Percentiles rank a stretch among this genome's conserved stretches.
phyloP scores from a whole-genome alignment of 202 grass and related monocot genomes.

The Miscanthus sacchariflorus region DNA sequence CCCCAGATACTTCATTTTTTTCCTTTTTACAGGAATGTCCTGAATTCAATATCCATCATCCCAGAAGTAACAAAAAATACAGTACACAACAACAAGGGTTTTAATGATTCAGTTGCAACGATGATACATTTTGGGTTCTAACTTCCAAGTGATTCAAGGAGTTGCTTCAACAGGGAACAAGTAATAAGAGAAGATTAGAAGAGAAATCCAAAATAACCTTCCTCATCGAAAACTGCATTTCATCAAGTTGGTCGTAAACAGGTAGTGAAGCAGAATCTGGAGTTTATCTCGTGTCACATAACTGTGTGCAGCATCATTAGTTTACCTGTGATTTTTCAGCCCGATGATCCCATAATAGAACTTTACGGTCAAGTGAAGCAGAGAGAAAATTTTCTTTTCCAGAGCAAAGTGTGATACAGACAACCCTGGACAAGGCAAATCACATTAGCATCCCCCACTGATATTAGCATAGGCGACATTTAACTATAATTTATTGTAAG shows the following conservation, averaged over 20 bases:
- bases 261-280: slow-evolving; percentile 1
- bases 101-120: slow-evolving; percentile 22
- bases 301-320: slow-evolving; percentile 21
- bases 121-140: background rate
- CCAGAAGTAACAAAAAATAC: slow-evolving; percentile 18
- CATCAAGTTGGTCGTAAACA: background rate
- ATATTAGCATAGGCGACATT: slow-evolving; percentile 33
- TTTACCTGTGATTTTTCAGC: slow-evolving; percentile 90
- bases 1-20: background rate
- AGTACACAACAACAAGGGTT: background rate
- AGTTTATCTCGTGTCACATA: slow-evolving; percentile 9
- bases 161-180: slow-evolving; percentile 10
- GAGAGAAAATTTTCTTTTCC: slow-evolving; percentile 82
- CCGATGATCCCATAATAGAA: slow-evolving; percentile 89
- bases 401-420: slow-evolving; percentile 79
- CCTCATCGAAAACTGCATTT: slow-evolving; percentile 19
- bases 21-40: background rate
- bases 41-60: background rate
- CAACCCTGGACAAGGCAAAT: slow-evolving; percentile 71
- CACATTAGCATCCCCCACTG: slow-evolving; percentile 29
- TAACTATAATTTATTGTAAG: slow-evolving; percentile 10
- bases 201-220: slow-evolving; percentile 27
- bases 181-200: background rate
- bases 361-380: slow-evolving; percentile 87
- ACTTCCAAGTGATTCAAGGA: slow-evolving; percentile 4